Percentiles rank a stretch among this genome's conserved stretches.
Evolutionary conservation across 352 stramenopile genomes (phyloP).

Genomic region (Phytopythium helicoides): DNA sequence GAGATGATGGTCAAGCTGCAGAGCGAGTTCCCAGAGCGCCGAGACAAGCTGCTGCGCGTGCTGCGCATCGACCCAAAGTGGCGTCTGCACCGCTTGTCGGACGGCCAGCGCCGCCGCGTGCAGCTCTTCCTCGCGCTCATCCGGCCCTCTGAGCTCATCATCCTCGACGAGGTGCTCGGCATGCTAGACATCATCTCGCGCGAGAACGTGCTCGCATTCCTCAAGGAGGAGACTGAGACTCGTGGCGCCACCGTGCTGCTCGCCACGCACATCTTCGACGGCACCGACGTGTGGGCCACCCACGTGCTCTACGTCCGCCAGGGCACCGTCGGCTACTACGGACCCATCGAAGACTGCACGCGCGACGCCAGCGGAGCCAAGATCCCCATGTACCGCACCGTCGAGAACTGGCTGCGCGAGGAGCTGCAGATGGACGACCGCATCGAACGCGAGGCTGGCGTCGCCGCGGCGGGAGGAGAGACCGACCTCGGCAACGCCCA

Average conservation of each 20-base stretch:
- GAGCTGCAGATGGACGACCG: constrained; percentile 86
- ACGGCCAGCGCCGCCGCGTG: constrained; percentile 88
- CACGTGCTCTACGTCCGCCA: constrained; percentile 93
- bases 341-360: constrained; percentile 70
- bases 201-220: constrained; percentile 92
- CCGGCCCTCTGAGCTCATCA: constrained; percentile 94
- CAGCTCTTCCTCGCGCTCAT: constrained; percentile 96
- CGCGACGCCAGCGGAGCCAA: constrained; percentile 43
- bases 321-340: constrained; percentile 55
- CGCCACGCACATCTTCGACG: constrained; percentile 97
- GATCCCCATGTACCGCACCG: constrained; percentile 89
- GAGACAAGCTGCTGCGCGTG: constrained; percentile 92
- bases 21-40: constrained; percentile 90
- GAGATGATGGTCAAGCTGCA: constrained; percentile 98
- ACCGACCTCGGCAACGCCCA: constrained; percentile 65
- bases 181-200: constrained; percentile 96
- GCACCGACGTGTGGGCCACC: constrained; percentile 94
- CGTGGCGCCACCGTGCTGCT: constrained; percentile 67
- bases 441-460: constrained; percentile 55
- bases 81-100: constrained; percentile 81
- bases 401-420: constrained; percentile 91
- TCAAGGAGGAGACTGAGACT: constrained; percentile 81
- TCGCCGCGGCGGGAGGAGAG: constrained; percentile 23
- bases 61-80: constrained; percentile 95
- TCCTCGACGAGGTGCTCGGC: constrained; percentile 98